phyloP scores from a whole-genome alignment of 495 filamentous ascomycete genomes.

The Astrothelium subdiscretum region DNA sequence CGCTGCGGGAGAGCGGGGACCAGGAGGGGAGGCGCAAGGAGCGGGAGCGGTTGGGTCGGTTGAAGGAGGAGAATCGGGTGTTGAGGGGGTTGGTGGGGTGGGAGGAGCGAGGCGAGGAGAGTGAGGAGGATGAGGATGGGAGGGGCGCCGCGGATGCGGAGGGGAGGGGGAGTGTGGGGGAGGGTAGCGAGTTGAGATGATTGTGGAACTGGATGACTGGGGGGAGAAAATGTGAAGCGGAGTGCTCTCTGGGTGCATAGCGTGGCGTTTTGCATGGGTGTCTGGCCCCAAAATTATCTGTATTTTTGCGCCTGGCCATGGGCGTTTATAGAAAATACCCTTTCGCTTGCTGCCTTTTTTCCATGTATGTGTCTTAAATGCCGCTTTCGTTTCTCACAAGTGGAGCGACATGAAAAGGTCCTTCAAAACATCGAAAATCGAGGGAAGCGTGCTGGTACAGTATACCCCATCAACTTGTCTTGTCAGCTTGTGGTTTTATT shows the following conservation, averaged over 20 bases:
- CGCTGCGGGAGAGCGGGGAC: constrained; percentile 17
- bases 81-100: constrained; percentile 22
- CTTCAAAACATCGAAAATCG: neutral
- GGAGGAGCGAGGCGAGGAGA: constrained; percentile 17
- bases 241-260: neutral
- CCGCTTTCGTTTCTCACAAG: neutral
- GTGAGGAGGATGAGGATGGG: constrained; percentile 18
- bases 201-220: neutral
- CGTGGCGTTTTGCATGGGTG: neutral
- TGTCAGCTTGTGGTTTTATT: too few species aligned
- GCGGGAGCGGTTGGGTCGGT: constrained; percentile 6
- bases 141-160: neutral
- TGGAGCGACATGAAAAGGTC: neutral
- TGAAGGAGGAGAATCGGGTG: constrained; percentile 25
- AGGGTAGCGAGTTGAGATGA: neutral
- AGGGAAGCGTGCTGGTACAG: too few species aligned
- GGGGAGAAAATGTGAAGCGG: neutral
- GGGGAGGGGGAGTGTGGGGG: neutral
- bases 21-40: constrained; percentile 7
- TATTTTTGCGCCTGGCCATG: neutral
- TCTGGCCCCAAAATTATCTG: neutral
- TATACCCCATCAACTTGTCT: too few species aligned
- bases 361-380: neutral
- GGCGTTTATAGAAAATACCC: neutral
- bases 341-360: neutral